phyloP scores from a whole-genome alignment of 2,329 filamentous ascomycete genomes.

The Stylonectria norvegica region DNA sequence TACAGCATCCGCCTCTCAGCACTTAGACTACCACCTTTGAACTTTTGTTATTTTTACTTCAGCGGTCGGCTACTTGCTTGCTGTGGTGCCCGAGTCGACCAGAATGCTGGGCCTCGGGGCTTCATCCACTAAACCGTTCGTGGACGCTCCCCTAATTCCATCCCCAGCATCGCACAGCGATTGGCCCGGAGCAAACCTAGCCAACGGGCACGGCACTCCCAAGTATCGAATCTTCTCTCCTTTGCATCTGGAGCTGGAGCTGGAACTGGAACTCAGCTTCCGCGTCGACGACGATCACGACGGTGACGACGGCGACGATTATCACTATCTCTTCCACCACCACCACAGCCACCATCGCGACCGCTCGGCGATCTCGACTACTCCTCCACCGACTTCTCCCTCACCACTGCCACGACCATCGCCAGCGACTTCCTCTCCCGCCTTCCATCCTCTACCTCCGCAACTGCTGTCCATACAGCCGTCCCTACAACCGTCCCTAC shows the following conservation, averaged over 20 bases:
- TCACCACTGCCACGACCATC: neutral
- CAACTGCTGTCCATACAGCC: neutral
- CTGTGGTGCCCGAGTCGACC: neutral
- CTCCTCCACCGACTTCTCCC: neutral
- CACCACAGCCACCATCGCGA: neutral
- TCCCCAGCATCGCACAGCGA: neutral
- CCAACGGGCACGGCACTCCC: neutral
- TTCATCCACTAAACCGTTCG: conserved; percentile 10
- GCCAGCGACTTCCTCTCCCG: too few species aligned
- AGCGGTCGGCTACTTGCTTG: neutral
- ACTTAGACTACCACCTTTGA: neutral
- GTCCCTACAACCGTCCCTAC: conserved; percentile 4
- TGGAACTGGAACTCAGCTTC: neutral
- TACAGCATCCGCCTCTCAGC: too few species aligned
- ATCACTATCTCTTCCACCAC: too few species aligned
- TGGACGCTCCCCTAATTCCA: conserved; percentile 12
- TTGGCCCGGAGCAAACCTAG: neutral
- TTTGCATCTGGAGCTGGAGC: neutral
- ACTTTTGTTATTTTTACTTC: neutral
- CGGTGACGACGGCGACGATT: too few species aligned
- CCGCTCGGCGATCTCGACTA: neutral
- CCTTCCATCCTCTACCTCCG: neutral
- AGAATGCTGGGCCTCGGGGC: conserved; percentile 1
- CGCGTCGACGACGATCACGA: too few species aligned
- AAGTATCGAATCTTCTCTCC: neutral